Evolutionary conservation across 169 alveolate genomes (phyloP), one percentile per base, ranked within the genome.

Genomic region (Besnoitia besnoiti): DNA sequence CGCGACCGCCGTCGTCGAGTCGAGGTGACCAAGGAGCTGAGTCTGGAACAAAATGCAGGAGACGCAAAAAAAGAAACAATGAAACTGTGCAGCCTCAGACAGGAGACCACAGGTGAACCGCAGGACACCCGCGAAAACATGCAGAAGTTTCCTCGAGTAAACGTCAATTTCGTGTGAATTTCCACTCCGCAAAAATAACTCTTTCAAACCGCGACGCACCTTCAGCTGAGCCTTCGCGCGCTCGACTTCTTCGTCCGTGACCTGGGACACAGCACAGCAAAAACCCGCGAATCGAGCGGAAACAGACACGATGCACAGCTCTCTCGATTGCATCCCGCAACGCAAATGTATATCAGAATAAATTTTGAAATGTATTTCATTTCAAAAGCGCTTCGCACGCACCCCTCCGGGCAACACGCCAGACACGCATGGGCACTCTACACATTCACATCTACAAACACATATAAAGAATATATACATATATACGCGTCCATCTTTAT

Each of bases 1-100:
- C 0, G 98, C 98, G 67, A 96, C 92, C 16, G 97, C 94, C 27
- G 98, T 96, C 30, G 97, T 95, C 1, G 97, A 96, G 77, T 96
- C 98, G 59, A 95, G 89, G 95, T 94, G 95, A 27, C 97, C 93
- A 49, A 96, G 95, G 77, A 96, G 93, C 93, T 96, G 98, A 8
- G 89, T 90, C 93, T 90, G 84, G n/a, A 16, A 55, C 67, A 49
- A 5, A 49, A 8, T 14, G 55, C 5, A 49, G 24, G 24, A 55
- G 30, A 55, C 67, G 12, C 67, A n/a, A 5, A 55, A 55, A 55
- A 5, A 16, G 67, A 19, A 19, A 55, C 67, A n/a, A n/a, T n/a
- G n/a, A n/a, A n/a, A n/a, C n/a, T 51, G 67, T 51, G 67, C 24
- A 51, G 67, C 14, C 67, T 16, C 24, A 51, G 67, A 51, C n/a